These are phyloP conservation scores for Phytophthora sojae DNA, from an alignment of 352 stramenopile species.

Conservation along the genomic window DNA sequence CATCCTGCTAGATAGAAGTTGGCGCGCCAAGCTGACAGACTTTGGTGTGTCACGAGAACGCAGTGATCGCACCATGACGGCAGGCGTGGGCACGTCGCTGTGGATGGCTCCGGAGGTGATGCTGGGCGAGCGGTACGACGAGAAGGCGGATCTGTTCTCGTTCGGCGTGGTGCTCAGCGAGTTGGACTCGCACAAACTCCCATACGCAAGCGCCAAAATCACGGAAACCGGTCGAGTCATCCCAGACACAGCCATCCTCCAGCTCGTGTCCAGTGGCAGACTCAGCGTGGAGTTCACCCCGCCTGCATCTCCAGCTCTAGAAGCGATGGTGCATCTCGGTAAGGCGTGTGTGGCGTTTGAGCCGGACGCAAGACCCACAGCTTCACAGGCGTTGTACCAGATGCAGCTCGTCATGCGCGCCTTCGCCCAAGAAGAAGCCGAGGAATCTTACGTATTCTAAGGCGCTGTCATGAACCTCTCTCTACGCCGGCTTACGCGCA, in stretches of 20 bases:
- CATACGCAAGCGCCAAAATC: conserved; percentile 41
- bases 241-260: conserved; percentile 39
- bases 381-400: conserved; percentile 59
- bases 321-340: conserved; percentile 43
- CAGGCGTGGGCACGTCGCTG: conserved; percentile 54
- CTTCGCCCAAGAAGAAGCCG: conserved; percentile 43
- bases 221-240: conserved; percentile 38
- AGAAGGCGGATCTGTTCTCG: conserved; percentile 45
- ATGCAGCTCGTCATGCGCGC: conserved; percentile 53
- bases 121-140: conserved; percentile 44
- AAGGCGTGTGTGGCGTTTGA: conserved; percentile 61
- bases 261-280: conserved; percentile 40
- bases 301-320: conserved; percentile 33
- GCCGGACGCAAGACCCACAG: conserved; percentile 57
- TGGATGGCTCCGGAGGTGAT: conserved; percentile 63
- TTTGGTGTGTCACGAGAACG: conserved; percentile 62
- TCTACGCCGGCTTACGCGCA: background rate
- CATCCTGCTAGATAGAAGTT: conserved; percentile 50
- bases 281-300: conserved; percentile 39
- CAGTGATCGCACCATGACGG: conserved; percentile 52
- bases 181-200: conserved; percentile 42
- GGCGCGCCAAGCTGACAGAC: conserved; percentile 63
- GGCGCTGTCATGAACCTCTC: background rate
- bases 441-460: conserved; percentile 38
- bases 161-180: conserved; percentile 44